These are phyloP conservation scores for Chaetomium tenue DNA, from an alignment of 495 filamentous ascomycete genomes.

Conservation along the genomic window DNA sequence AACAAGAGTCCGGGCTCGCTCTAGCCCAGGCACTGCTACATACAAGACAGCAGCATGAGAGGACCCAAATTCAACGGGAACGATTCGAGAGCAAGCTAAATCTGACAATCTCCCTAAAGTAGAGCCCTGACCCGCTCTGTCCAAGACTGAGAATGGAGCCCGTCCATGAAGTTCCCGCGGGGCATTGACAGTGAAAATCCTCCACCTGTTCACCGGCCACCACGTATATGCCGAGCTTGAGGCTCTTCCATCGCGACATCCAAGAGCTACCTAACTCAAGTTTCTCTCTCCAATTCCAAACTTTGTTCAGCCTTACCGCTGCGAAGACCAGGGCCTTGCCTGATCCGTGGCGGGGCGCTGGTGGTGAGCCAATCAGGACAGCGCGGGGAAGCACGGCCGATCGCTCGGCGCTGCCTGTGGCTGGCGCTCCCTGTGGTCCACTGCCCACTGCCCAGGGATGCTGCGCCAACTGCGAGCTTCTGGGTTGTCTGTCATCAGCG, in stretches of 20 bases:
- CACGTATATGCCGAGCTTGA: background rate
- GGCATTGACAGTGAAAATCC: background rate
- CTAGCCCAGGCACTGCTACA: background rate
- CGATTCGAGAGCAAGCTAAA: background rate
- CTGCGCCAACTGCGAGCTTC: background rate
- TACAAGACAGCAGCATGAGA: slow-evolving; percentile 12
- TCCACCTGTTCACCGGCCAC: background rate
- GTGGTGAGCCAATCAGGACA: slow-evolving; percentile 7
- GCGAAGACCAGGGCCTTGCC: slow-evolving; percentile 10
- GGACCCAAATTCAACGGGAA: background rate
- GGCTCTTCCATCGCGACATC: background rate
- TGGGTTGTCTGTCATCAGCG: slow-evolving; percentile 18
- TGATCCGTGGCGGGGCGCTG: slow-evolving; percentile 6
- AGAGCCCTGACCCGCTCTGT: too few relatives aligned
- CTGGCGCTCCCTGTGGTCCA: slow-evolving; percentile 9
- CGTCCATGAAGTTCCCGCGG: too few relatives aligned
- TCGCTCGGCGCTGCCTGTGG: background rate
- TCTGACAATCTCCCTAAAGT: background rate
- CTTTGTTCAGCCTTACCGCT: slow-evolving; percentile 11
- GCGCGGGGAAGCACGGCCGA: slow-evolving; percentile 12
- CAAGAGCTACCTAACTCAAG: background rate
- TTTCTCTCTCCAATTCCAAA: background rate
- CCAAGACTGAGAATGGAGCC: too few relatives aligned
- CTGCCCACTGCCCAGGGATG: background rate
- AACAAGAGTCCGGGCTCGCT: slow-evolving; percentile 15